phyloP scores from a whole-genome alignment of 257 asterid species.

The Haberlea rhodopensis region DNA sequence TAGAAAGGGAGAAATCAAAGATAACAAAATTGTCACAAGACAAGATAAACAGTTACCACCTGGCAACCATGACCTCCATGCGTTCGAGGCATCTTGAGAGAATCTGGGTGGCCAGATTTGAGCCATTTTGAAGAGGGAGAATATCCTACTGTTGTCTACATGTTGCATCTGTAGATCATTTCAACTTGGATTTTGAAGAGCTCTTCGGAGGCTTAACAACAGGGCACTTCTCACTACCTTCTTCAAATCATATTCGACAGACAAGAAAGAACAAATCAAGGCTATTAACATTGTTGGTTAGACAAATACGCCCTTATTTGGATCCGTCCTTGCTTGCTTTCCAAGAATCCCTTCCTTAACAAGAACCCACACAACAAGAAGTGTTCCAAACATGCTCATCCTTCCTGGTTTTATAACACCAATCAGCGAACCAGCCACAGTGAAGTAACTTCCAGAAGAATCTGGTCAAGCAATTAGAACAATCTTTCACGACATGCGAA shows the following conservation, averaged over 20 bases:
- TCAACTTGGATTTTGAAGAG: slow-evolving; percentile 76
- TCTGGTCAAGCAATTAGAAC: slow-evolving; percentile 38
- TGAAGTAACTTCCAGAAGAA: slow-evolving; percentile 97
- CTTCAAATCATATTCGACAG: slow-evolving; percentile 78
- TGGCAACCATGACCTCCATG: not conserved
- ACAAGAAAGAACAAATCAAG: slow-evolving; percentile 59
- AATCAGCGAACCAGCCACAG: slow-evolving; percentile 83
- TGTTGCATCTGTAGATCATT: slow-evolving; percentile 29
- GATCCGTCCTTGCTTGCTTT: slow-evolving; percentile 64
- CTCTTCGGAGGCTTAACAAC: slow-evolving; percentile 74
- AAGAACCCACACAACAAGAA: slow-evolving; percentile 87
- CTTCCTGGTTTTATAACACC: slow-evolving; percentile 86
- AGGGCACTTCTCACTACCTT: slow-evolving; percentile 47
- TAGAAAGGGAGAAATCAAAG: not conserved
- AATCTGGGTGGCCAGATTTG: not conserved
- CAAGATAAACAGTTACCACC: not conserved
- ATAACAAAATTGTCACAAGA: not conserved
- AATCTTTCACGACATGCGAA: slow-evolving; percentile 1
- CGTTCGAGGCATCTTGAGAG: not conserved
- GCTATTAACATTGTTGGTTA: slow-evolving; percentile 92
- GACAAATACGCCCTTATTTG: slow-evolving; percentile 62
- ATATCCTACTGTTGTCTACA: slow-evolving; percentile 5
- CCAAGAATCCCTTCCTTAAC: slow-evolving; percentile 88
- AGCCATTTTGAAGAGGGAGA: not conserved
- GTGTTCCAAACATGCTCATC: slow-evolving; percentile 98